phyloP scores from a whole-genome alignment of 1,284 basidiomycete genomes.

The Afroboletus lepidellus region DNA sequence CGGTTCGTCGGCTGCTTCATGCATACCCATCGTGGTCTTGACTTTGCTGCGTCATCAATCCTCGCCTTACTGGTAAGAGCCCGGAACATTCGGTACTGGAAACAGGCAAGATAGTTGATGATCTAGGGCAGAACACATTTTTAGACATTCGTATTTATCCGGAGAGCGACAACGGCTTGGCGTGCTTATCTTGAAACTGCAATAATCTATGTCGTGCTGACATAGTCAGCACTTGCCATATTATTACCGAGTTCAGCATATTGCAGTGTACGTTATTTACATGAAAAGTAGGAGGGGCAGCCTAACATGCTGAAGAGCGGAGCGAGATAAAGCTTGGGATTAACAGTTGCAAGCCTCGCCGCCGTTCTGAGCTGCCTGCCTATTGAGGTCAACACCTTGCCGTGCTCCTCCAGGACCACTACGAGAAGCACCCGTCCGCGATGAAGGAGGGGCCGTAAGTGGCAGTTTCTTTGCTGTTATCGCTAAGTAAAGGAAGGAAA shows the following conservation, averaged over 20 bases:
- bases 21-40: constrained; percentile 51
- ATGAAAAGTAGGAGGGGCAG: constrained; percentile 18
- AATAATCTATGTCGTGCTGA: constrained; percentile 8
- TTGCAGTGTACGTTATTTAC: constrained; percentile 33
- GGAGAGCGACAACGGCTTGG: too few species aligned
- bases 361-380: constrained; percentile 49
- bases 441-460: constrained; percentile 64
- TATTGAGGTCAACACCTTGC: constrained; percentile 75
- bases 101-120: neutral
- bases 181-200: neutral
- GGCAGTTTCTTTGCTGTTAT: constrained; percentile 77
- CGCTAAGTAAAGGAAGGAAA: constrained; percentile 19
- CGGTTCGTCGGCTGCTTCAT: constrained; percentile 45
- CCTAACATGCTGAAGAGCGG: constrained; percentile 6
- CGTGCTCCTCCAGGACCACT: constrained; percentile 42
- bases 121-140: neutral
- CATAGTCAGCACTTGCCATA: constrained; percentile 5
- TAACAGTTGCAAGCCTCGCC: constrained; percentile 76
- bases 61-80: constrained; percentile 58
- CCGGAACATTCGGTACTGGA: constrained; percentile 45
- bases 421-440: constrained; percentile 52
- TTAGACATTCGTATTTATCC: neutral
- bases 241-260: constrained; percentile 31
- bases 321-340: constrained; percentile 18
- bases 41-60: constrained; percentile 59